Evolutionary conservation across 23 red algal species (phyloP).

Genomic region (Agarophyton chilense): DNA sequence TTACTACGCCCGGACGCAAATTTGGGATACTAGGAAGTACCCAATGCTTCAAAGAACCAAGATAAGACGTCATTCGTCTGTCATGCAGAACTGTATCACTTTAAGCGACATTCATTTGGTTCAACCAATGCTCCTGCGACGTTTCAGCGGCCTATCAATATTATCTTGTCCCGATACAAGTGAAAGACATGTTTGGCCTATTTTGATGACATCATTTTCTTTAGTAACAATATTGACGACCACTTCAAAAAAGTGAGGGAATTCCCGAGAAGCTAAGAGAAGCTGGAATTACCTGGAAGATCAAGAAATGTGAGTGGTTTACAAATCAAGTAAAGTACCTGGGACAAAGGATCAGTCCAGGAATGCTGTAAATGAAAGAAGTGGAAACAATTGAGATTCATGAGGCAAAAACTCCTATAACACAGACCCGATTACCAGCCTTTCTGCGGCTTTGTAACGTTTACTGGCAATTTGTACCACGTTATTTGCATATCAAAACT

Average conservation of each 20-base stretch:
- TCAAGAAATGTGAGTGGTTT: slow-evolving; percentile 18
- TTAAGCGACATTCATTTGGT: background rate
- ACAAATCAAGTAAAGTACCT: slow-evolving; percentile 18
- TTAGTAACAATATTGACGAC: background rate
- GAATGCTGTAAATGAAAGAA: slow-evolving; percentile 15
- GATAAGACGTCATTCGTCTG: slow-evolving; percentile 5
- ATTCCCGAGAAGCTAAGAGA: background rate
- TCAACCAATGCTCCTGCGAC: slow-evolving; percentile 21
- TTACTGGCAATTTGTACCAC: background rate
- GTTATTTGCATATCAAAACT: background rate
- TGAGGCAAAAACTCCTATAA: background rate
- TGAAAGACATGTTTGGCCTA: background rate
- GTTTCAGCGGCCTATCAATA: slow-evolving; percentile 27
- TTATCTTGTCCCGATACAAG: slow-evolving; percentile 12
- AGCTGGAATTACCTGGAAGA: background rate
- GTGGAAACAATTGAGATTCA: background rate
- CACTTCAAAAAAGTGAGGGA: background rate
- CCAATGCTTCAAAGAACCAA: background rate
- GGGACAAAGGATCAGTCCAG: slow-evolving; percentile 3
- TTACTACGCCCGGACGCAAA: slow-evolving; percentile 27
- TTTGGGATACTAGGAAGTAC: slow-evolving; percentile 36
- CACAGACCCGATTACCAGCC: slow-evolving; percentile 1
- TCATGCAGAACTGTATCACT: background rate
- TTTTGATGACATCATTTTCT: slow-evolving; percentile 2
- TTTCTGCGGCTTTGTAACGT: background rate